Conservation (phyloP, 2,329 filamentous ascomycete species). For the Hymenoscyphus infarciens region DNA sequence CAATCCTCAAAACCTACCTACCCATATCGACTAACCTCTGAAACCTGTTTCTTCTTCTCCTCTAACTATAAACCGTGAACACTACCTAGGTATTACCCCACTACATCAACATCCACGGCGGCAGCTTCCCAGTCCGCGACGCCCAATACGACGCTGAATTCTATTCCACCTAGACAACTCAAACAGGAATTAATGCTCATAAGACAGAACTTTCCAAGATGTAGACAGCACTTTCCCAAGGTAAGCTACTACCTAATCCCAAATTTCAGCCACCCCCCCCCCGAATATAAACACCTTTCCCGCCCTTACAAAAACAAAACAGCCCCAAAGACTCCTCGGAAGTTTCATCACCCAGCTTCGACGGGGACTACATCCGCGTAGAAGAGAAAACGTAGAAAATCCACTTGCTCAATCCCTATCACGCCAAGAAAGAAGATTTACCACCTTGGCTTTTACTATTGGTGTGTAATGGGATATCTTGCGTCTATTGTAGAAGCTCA, state of each 20-base stretch:
- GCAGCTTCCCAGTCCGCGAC: constrained; percentile 45
- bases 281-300: constrained; percentile 28
- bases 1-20: constrained; percentile 32
- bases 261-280: constrained; percentile 36
- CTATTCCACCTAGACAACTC: constrained; percentile 42
- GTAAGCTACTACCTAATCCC: constrained; percentile 45
- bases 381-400: constrained; percentile 23
- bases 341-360: constrained; percentile 12
- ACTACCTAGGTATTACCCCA: constrained; percentile 40
- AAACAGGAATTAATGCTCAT: constrained; percentile 41
- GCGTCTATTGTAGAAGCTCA: constrained; percentile 13
- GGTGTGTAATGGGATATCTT: constrained; percentile 28
- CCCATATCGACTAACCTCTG: constrained; percentile 28
- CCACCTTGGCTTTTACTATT: constrained; percentile 26
- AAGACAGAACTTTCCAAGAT: too few species aligned
- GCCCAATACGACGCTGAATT: constrained; percentile 46
- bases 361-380: constrained; percentile 22
- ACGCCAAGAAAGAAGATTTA: constrained; percentile 22
- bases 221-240: constrained; percentile 38
- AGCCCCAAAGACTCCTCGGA: constrained; percentile 12
- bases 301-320: constrained; percentile 24
- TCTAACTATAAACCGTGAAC: constrained; percentile 34
- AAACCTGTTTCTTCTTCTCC: constrained; percentile 41
- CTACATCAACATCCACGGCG: constrained; percentile 50
- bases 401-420: constrained; percentile 23